A percentile compares a stretch with the other conserved stretches of the same genome.
Evolutionary conservation across 192 early-diverging fungal genomes (phyloP).

Genomic region (Phycomyces blakesleeanus): DNA sequence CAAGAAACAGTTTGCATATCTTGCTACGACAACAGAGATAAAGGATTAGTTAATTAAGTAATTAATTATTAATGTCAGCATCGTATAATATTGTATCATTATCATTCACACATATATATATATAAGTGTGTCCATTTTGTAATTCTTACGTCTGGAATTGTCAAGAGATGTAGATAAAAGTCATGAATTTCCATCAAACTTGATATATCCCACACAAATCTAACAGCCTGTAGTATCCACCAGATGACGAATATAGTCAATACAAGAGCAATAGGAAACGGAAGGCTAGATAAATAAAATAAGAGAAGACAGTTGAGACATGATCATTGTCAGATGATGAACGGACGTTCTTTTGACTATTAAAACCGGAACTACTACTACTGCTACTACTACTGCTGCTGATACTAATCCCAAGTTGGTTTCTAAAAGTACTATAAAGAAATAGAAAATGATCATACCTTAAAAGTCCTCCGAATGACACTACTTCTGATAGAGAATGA

Average conservation of each 20-base stretch:
- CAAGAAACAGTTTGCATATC: constrained; percentile 86
- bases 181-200: constrained; percentile 75
- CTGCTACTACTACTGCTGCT: too few species aligned
- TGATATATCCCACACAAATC: constrained; percentile 66
- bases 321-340: too few species aligned
- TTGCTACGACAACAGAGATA: too few species aligned
- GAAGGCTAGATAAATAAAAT: constrained; percentile 40
- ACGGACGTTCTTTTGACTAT: too few species aligned
- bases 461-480: constrained; percentile 71
- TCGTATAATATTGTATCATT: too few species aligned
- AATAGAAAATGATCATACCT: constrained; percentile 40
- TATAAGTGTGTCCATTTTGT: background rate
- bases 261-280: constrained; percentile 45
- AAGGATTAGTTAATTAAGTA: too few species aligned
- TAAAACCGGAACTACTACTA: too few species aligned
- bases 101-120: constrained; percentile 9
- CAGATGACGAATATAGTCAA: constrained; percentile 65
- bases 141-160: constrained; percentile 64
- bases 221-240: constrained; percentile 73
- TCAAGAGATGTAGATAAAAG: constrained; percentile 78
- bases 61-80: too few species aligned
- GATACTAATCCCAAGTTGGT: too few species aligned
- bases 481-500: constrained; percentile 68
- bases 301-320: too few species aligned
- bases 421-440: too few species aligned